Evolutionary conservation across 139 green algal species (phyloP).

Genomic region (Eudorina sp.): DNA sequence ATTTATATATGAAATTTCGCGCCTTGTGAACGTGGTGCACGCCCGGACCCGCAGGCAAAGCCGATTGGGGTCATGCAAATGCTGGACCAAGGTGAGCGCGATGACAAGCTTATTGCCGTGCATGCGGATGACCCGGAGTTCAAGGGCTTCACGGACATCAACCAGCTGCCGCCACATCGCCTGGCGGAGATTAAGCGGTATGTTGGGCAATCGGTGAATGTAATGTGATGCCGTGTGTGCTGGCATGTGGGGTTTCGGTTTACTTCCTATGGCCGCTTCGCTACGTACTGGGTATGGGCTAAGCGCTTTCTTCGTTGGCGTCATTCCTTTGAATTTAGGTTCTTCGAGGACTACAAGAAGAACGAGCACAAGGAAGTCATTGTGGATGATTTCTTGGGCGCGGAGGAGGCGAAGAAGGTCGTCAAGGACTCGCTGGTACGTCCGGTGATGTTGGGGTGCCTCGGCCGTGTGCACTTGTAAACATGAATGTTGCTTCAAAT

Average conservation of each 20-base stretch:
- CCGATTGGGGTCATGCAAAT: conserved; percentile 97
- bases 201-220: too few species aligned
- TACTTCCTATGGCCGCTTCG: too few species aligned
- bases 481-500: too few species aligned
- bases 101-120: conserved; percentile 88
- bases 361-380: conserved; percentile 96
- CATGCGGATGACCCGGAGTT: conserved; percentile 96
- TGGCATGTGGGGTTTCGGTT: too few species aligned
- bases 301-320: too few species aligned
- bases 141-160: conserved; percentile 89
- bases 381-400: conserved; percentile 93
- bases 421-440: conserved; percentile 84
- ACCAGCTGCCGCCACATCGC: conserved; percentile 89
- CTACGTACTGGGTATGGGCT: too few species aligned
- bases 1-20: too few species aligned
- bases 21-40: too few species aligned
- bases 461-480: too few species aligned
- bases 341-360: conserved; percentile 98
- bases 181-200: conserved; percentile 87
- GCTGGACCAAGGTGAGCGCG: conserved; percentile 93
- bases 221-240: too few species aligned
- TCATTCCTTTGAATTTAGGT: conserved; percentile 66
- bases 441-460: too few species aligned
- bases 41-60: conserved; percentile 43
- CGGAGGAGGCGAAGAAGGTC: conserved; percentile 78